A percentile compares a stretch with the other conserved stretches of the same genome.
Evolutionary conservation across 352 stramenopile genomes (phyloP).

Genomic region (Pythium rishiriense): DNA sequence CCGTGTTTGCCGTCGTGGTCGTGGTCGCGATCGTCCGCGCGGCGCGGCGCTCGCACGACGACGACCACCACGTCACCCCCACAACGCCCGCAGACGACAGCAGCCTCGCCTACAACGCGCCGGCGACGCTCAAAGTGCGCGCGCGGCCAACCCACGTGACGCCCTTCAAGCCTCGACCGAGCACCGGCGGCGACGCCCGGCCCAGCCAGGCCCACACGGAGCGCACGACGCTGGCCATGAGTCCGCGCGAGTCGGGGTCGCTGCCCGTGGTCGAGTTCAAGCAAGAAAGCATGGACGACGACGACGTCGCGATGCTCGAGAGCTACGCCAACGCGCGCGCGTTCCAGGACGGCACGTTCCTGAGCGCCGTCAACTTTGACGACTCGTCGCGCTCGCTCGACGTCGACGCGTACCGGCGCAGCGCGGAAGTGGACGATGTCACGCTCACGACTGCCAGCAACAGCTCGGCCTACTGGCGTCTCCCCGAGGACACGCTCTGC

Average conservation of each 20-base stretch:
- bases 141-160: neutral
- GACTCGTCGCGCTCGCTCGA: neutral
- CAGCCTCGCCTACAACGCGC: constrained; percentile 28
- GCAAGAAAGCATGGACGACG: neutral
- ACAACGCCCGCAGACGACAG: neutral
- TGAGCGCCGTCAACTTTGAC: constrained; percentile 1
- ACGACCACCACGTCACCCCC: neutral
- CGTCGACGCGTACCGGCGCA: neutral
- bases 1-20: constrained; percentile 3
- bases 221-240: neutral
- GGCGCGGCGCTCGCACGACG: neutral
- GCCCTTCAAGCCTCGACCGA: neutral
- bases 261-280: neutral
- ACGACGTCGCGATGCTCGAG: constrained; percentile 8
- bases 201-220: constrained; percentile 1
- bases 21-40: constrained; percentile 39
- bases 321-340: neutral
- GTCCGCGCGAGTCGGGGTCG: neutral
- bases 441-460: neutral
- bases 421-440: neutral
- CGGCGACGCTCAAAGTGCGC: constrained; percentile 29
- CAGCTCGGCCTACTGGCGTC: neutral
- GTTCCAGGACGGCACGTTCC: neutral
- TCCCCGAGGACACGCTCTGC: neutral
- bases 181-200: neutral